Percentiles rank a stretch among this genome's conserved stretches.
Evolutionary conservation across 1,284 basidiomycete species (phyloP).

Genomic region (Sanghuangporus weigelae): DNA sequence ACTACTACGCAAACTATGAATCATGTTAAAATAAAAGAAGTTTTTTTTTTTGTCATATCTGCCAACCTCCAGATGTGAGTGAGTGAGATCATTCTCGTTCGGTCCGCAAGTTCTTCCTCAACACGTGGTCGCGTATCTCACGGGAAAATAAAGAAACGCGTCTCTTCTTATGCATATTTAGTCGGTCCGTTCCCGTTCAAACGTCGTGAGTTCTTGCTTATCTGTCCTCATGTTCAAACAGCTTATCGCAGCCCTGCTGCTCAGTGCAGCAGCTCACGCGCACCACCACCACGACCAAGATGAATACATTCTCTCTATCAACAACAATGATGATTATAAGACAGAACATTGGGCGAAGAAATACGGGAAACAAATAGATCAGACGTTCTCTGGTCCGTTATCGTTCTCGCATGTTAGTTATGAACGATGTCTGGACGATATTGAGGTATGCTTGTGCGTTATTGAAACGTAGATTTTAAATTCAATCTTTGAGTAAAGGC

Average conservation of each 20-base stretch:
- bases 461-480: neutral
- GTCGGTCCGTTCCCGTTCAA: neutral
- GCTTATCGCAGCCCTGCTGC: neutral
- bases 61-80: too few species aligned
- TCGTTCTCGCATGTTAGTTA: constrained; percentile 73
- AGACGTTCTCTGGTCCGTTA: constrained; percentile 65
- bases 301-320: neutral
- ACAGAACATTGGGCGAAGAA: constrained; percentile 53
- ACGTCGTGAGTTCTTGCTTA: neutral
- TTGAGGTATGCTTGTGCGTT: neutral
- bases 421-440: constrained; percentile 60
- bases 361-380: constrained; percentile 68
- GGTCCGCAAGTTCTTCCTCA: too few species aligned
- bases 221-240: constrained; percentile 7
- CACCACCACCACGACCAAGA: constrained; percentile 4
- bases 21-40: too few species aligned
- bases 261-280: neutral
- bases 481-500: neutral
- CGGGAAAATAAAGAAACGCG: neutral
- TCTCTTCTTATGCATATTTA: neutral
- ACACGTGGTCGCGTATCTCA: neutral
- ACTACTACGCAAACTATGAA: too few species aligned
- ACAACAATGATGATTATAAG: neutral
- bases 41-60: too few species aligned
- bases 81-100: too few species aligned